phyloP scores from a whole-genome alignment of 23 red algal genomes.

The Cyanidiococcus yangmingshanensis region DNA sequence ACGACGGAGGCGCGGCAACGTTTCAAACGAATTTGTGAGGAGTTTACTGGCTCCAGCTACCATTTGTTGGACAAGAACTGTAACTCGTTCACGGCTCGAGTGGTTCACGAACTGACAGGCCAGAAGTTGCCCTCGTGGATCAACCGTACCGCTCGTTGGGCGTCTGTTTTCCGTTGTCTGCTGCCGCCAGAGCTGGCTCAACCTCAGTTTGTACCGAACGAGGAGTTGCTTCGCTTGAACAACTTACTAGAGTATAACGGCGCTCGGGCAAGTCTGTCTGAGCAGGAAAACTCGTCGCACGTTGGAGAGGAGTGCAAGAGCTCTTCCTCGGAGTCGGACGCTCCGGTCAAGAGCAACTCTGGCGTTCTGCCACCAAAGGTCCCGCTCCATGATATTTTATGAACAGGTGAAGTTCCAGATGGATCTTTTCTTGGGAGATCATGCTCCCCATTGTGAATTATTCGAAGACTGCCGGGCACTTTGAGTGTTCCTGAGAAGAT shows the following conservation, averaged over 20 bases:
- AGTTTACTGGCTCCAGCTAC: constrained; percentile 40
- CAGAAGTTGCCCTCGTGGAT: constrained; percentile 1
- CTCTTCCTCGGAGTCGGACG: too few relatives aligned
- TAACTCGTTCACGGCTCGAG: constrained; percentile 72
- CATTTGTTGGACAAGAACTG: constrained; percentile 94
- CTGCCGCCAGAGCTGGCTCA: neutral
- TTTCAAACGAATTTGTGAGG: neutral
- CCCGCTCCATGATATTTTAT: neutral
- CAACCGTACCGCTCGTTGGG: constrained; percentile 10
- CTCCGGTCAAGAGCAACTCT: neutral
- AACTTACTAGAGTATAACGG: neutral
- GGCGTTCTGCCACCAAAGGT: neutral
- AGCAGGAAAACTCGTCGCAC: too few relatives aligned
- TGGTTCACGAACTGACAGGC: neutral
- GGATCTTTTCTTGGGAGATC: too few relatives aligned
- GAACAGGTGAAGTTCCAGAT: too few relatives aligned
- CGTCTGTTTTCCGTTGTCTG: constrained; percentile 5
- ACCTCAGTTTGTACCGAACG: neutral
- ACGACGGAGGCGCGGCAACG: neutral
- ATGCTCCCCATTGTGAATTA: too few relatives aligned
- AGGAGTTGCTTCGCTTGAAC: neutral
- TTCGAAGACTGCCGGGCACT: too few relatives aligned
- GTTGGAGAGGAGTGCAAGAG: too few relatives aligned
- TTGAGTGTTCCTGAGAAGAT: too few relatives aligned
- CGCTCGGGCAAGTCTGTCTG: too few relatives aligned